These are phyloP conservation scores for Beta corolliflora DNA, from an alignment of 179 eudicot genomes.

Conservation along the genomic window DNA sequence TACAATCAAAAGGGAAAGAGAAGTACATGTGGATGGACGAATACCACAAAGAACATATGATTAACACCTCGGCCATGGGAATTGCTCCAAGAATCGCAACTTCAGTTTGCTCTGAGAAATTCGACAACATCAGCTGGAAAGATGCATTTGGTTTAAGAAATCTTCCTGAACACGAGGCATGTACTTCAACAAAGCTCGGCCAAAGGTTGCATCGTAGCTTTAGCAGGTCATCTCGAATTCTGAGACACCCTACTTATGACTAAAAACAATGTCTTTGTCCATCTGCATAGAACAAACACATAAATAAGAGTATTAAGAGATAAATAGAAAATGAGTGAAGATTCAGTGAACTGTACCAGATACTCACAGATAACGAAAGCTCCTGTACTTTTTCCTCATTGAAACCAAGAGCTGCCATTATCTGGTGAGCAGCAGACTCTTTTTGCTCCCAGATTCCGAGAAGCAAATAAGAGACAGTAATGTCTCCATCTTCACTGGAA, in stretches of 20 bases:
- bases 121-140: not conserved
- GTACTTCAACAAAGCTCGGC: not conserved
- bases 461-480: constrained; percentile 43
- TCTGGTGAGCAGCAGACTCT: constrained; percentile 40
- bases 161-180: not conserved
- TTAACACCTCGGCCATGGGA: not conserved
- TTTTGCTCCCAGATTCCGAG: constrained; percentile 46
- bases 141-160: not conserved
- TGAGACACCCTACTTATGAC: constrained; percentile 28
- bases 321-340: not conserved
- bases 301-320: not conserved
- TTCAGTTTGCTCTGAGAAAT: not conserved
- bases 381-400: constrained; percentile 43
- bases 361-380: constrained; percentile 39
- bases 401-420: constrained; percentile 40
- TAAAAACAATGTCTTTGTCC: constrained; percentile 45
- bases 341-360: not conserved
- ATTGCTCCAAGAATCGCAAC: constrained; percentile 8
- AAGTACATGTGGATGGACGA: not conserved
- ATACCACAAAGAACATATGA: not conserved
- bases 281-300: constrained; percentile 22
- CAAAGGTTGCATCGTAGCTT: not conserved
- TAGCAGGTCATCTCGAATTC: constrained; percentile 9
- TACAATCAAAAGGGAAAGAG: not conserved
- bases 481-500: constrained; percentile 46